These are phyloP conservation scores for Leishmania major DNA, from an alignment of 208 protist genomes.

Conservation along the genomic window DNA sequence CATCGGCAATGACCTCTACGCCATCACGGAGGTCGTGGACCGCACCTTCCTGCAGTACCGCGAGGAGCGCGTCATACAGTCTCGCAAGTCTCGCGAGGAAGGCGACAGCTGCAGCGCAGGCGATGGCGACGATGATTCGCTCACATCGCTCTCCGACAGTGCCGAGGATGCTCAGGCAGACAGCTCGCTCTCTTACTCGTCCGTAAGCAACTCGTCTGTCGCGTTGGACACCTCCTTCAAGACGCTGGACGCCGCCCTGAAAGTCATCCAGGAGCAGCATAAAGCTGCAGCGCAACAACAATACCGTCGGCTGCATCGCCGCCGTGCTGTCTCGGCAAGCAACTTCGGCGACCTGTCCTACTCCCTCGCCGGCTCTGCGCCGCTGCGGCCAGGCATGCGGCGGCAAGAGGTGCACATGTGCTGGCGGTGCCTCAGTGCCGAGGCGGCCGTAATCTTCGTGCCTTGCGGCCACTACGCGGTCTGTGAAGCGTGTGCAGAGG, in stretches of 20 bases:
- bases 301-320: slow-evolving; percentile 14
- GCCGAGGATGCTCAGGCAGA: slow-evolving; percentile 4
- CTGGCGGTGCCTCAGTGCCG: slow-evolving; percentile 66
- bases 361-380: slow-evolving; percentile 40
- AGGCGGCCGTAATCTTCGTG: slow-evolving; percentile 63
- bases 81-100: neutral
- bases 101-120: neutral
- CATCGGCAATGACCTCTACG: slow-evolving; percentile 70
- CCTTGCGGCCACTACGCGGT: slow-evolving; percentile 76
- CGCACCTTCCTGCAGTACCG: slow-evolving; percentile 75
- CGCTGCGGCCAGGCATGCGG: slow-evolving; percentile 38
- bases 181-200: neutral
- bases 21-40: slow-evolving; percentile 65
- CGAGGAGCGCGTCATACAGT: slow-evolving; percentile 49
- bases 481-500: slow-evolving; percentile 51
- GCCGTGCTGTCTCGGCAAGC: slow-evolving; percentile 42
- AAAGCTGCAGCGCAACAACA: slow-evolving; percentile 17
- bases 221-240: slow-evolving; percentile 10
- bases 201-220: slow-evolving; percentile 11
- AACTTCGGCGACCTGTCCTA: slow-evolving; percentile 53
- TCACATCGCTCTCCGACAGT: slow-evolving; percentile 10
- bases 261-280: slow-evolving; percentile 25
- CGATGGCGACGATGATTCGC: slow-evolving; percentile 4
- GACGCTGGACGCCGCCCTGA: slow-evolving; percentile 12
- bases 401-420: slow-evolving; percentile 74